Base-by-base conservation (phyloP, 2,329 filamentous ascomycete genomes). In the Leptographium flavum region DNA sequence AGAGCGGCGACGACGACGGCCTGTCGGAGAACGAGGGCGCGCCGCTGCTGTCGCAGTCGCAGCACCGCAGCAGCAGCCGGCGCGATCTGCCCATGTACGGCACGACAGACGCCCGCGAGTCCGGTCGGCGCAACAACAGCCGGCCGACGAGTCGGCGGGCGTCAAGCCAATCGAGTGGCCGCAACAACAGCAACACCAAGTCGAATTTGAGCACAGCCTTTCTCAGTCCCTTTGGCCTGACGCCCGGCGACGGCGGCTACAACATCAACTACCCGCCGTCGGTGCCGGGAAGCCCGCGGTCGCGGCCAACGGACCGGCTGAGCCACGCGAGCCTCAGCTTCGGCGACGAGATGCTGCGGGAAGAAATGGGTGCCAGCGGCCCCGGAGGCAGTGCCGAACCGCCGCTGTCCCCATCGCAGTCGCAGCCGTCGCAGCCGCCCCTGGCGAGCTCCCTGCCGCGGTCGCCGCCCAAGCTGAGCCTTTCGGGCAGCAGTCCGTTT, bases 231-330 rank as follows among this genome's bases (percentile, higher is more conserved):
- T 57, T 54, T 32, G 39, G 39, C 39, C 10, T 52, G 54, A 19
- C 48, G 9, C 54, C 23, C 3, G 38, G 25, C 23, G 37, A 7
- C 23, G 25, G n/a, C 8, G 25, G 36, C 22, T 79, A 77, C 54
- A 75, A 81, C 61, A 62, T 83, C 49, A 83, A 83, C 54, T 78
- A 82, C 49, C 79, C 79, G 4, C 80, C 79, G 1, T 83, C 80
- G 0, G 68, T 83, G 39, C 79, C 79, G 2, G 74, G 73, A 1
- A 77, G 76, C 8, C 79, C 79, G 2, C 60, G 61, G 2, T 62
- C 78, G 47, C 70, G 71, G 1, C 60, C 70, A 0, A 53, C 59
- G 0, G 67, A 72, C 47, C 66, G 66, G 28, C 60, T 68, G 46
- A 69, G 74, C 31, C 67, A 79, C 63, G 73, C 65, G 50, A 69